Evolutionary conservation across 2,329 filamentous ascomycete genomes (phyloP), one percentile per base, ranked within the genome.

Genomic region (Amauroascus verrucosus): DNA sequence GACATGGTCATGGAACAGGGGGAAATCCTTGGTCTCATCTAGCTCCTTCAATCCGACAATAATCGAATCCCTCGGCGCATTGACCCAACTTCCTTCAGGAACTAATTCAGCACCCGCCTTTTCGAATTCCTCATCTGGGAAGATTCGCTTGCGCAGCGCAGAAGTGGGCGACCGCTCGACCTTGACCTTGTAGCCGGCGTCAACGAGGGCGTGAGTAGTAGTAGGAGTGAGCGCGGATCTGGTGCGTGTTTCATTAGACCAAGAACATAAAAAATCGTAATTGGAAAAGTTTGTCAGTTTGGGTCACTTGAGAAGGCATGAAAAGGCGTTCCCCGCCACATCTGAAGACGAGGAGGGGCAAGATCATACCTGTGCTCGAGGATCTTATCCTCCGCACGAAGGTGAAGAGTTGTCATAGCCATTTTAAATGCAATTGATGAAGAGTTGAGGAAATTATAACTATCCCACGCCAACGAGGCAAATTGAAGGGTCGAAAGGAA

Each of bases 131-230:
- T 58, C 51, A 56, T 71, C 68, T 1, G 61, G 53, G 60, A 72
- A 72, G 49, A 71, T 70, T 11, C 59, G 58, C 38, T 69, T 60
- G 37, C 62, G 62, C 24, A 57, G 53, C 16, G 56, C 46, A 14
- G 57, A 58, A 43, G 57, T 59, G 16, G 59, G 54, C 35, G 67
- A 68, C 24, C 63, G 62, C 58, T 72, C 70, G 38, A 72, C 66
- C 43, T 70, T 68, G 56, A 72, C 62, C 1, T 58, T 63, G 56
- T 70, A 72, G 51, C 69, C 69, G 20, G 67, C 67, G 16, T 70
- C 66, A 45, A 71, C 61, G n/a, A 72, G 63, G 54, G 69, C 64
- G 59, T 67, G 69, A 38, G 70, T 67, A 40, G 69, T 67, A 14
- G 63, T 61, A 6, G 70, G 69, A 22, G 60, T 59, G 20, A 61